Base-by-base conservation (phyloP, 2,329 filamentous ascomycete genomes). In the Colletotrichum theobromicola region DNA sequence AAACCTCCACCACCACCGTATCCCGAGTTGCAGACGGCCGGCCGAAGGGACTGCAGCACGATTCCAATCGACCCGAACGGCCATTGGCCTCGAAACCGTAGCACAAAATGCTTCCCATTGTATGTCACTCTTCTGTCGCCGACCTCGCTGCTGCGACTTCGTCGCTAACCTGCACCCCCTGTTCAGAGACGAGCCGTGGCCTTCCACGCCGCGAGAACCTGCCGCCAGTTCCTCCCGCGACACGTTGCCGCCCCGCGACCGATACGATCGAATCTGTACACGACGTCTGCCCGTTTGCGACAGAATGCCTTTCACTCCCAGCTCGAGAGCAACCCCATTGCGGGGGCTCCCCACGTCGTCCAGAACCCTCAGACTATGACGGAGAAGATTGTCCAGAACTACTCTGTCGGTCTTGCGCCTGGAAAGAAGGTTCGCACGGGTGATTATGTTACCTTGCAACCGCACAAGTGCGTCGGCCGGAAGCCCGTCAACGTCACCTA, bases 331-430 rank as follows among this genome's bases (percentile, higher is more conserved):
- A 83, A 89, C 4, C 74, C 79, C 35, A 80, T 84, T 6, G 86
- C 91, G 5, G 85, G 86, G 78, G n/a, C n/a, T n/a, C 79, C 82
- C n/a, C 69, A 80, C 2, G 35, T 63, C 4, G 26, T 60, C 57
- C 76, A 42, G 75, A 77, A 67, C 3, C 90, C 94, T 0, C 95
- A 98, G 84, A 98, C 94, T 4, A 85, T 98, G 66, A 97, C 94
- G 4, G 96, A 98, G 83, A 98, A 98, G 88, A 98, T 98, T 74
- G 93, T 98, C 0, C 96, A 98, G 83, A 86, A 89, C 18, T 93
- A 98, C 83, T 90, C 95, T 1, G 88, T 95, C n/a, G 94, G 93
- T 12, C 89, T 98, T 2, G 85, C 94, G 2, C 83, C 91, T 13
- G 94, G 92, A 74, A 98, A 98, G 85, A 87, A 89, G 72, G 94